Percentiles rank a stretch among this genome's conserved stretches.
Conservation (phyloP, 331 rosid species). For the Malus hybrid region DNA sequence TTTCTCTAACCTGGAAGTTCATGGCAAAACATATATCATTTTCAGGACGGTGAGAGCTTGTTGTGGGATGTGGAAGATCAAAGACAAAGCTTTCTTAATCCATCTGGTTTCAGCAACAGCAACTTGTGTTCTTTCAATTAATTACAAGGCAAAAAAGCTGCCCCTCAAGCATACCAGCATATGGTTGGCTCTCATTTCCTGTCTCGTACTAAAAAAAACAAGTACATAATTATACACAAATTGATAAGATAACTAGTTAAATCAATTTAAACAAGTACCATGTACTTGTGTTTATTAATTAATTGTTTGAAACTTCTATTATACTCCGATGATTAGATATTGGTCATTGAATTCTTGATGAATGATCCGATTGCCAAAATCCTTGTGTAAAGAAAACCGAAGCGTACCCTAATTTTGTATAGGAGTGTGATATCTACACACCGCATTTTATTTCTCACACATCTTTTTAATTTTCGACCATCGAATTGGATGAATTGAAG, state of each 20-base stretch:
- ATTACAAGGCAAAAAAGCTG: conserved; percentile 11
- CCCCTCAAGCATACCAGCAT: conserved; percentile 20
- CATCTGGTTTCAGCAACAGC: conserved; percentile 47
- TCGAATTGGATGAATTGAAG: too few species aligned
- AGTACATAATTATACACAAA: background rate
- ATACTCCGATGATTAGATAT: background rate
- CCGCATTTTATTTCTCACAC: too few species aligned
- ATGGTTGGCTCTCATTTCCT: conserved; percentile 44
- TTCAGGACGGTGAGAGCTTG: conserved; percentile 54
- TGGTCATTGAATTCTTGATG: background rate
- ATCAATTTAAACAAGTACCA: background rate
- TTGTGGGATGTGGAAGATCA: conserved; percentile 74
- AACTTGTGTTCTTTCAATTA: conserved; percentile 52
- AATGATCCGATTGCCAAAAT: background rate
- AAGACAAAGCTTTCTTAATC: conserved; percentile 52
- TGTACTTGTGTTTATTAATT: background rate
- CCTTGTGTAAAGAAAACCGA: background rate
- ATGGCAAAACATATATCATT: conserved; percentile 22
- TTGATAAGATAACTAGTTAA: background rate
- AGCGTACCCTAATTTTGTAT: background rate
- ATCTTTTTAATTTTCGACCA: too few species aligned
- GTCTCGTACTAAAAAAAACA: background rate
- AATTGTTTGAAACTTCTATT: background rate
- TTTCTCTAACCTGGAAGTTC: background rate
- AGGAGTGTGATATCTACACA: background rate